phyloP scores from a whole-genome alignment of 2,329 filamentous ascomycete genomes.

The Ceratocystiopsis brevicomis region DNA sequence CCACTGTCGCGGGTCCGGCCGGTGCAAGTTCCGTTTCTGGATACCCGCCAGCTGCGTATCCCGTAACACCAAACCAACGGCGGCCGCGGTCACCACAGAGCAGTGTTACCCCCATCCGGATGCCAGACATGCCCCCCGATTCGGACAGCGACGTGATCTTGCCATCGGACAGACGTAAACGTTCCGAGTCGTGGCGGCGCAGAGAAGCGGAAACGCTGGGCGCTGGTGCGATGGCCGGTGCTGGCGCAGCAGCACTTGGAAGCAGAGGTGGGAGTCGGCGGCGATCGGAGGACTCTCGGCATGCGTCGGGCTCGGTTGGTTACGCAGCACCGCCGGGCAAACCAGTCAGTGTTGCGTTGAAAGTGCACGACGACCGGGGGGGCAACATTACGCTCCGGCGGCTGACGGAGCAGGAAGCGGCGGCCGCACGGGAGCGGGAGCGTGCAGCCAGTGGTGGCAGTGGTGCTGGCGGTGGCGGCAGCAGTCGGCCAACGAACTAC shows the following conservation, averaged over 20 bases:
- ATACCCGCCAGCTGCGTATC: slow-evolving; percentile 2
- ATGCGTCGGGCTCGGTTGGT: neutral
- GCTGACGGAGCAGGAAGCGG: slow-evolving; percentile 38
- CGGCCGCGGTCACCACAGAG: slow-evolving; percentile 11
- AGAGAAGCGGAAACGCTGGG: slow-evolving; percentile 26
- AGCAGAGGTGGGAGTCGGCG: slow-evolving; percentile 3
- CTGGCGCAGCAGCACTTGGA: slow-evolving; percentile 9
- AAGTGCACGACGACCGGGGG: slow-evolving; percentile 40
- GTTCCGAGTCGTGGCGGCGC: slow-evolving; percentile 25
- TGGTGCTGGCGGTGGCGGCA: slow-evolving; percentile 14
- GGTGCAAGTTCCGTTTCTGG: slow-evolving; percentile 13
- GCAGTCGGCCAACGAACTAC: slow-evolving; percentile 11
- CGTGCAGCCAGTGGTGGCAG: slow-evolving; percentile 13
- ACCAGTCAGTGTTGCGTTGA: slow-evolving; percentile 38
- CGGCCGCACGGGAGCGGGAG: slow-evolving; percentile 19
- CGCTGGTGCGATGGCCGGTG: slow-evolving; percentile 22
- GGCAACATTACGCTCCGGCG: slow-evolving; percentile 42
- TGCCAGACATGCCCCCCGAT: slow-evolving; percentile 37
- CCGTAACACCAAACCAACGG: slow-evolving; percentile 2
- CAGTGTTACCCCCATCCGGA: slow-evolving; percentile 12
- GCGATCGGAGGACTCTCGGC: slow-evolving; percentile 1
- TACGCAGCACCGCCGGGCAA: slow-evolving; percentile 18
- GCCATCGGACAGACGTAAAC: slow-evolving; percentile 23
- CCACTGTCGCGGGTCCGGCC: too few relatives aligned
- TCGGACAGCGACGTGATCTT: slow-evolving; percentile 26